A percentile compares a stretch with the other conserved stretches of the same genome.
phyloP scores from a whole-genome alignment of 768 basidiomycete species.

The Pisolithus orientalis region DNA sequence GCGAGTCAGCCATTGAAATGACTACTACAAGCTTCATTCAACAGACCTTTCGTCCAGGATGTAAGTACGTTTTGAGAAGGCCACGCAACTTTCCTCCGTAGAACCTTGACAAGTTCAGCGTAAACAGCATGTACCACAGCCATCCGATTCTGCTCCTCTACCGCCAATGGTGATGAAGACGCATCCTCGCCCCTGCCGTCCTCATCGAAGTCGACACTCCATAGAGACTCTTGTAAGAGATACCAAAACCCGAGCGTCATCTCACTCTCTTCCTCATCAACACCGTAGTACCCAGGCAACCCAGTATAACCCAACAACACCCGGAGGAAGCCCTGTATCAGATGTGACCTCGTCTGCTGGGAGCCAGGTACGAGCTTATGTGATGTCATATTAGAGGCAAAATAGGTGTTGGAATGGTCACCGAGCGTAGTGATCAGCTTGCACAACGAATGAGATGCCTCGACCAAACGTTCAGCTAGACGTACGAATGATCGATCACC shows the following conservation, averaged over 20 bases:
- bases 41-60: slow-evolving; percentile 67
- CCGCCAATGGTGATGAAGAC: slow-evolving; percentile 9
- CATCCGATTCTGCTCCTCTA: slow-evolving; percentile 35
- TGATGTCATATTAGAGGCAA: slow-evolving; percentile 63
- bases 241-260: slow-evolving; percentile 88
- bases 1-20: slow-evolving; percentile 5
- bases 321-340: slow-evolving; percentile 66
- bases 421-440: slow-evolving; percentile 77
- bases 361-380: slow-evolving; percentile 29
- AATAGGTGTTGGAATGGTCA: slow-evolving; percentile 78
- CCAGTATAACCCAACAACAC: slow-evolving; percentile 70
- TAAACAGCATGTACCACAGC: slow-evolving; percentile 70
- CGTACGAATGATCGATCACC: slow-evolving; percentile 4
- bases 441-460: slow-evolving; percentile 65
- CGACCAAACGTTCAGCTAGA: slow-evolving; percentile 33
- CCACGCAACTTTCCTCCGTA: slow-evolving; percentile 73
- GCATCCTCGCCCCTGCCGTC: slow-evolving; percentile 25
- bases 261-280: slow-evolving; percentile 86
- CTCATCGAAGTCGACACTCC: slow-evolving; percentile 52
- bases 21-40: neutral
- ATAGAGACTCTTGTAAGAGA: slow-evolving; percentile 80
- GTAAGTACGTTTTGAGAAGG: slow-evolving; percentile 40
- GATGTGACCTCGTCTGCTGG: slow-evolving; percentile 37
- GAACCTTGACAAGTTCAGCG: slow-evolving; percentile 62
- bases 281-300: slow-evolving; percentile 68